Evolutionary conservation across 2,329 filamentous ascomycete species (phyloP).

Genomic region (Aspergillus pseudoterreus): DNA sequence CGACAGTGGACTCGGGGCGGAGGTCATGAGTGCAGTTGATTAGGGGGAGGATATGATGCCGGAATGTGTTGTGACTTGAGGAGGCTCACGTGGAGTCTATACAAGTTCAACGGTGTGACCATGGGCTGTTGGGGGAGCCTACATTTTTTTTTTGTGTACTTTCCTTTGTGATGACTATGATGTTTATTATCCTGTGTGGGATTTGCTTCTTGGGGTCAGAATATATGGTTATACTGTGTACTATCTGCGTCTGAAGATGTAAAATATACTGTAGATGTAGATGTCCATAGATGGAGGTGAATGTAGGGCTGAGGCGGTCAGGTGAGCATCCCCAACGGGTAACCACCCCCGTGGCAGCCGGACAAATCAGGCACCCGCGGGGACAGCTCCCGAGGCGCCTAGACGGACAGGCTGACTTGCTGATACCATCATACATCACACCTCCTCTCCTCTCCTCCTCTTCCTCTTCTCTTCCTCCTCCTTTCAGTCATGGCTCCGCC

Average conservation of each 20-base stretch:
- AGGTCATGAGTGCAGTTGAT: slow-evolving; percentile 21
- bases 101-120: neutral
- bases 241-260: neutral
- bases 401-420: neutral
- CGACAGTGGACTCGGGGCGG: slow-evolving; percentile 29
- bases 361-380: slow-evolving; percentile 14
- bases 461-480: slow-evolving; percentile 8
- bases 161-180: slow-evolving; percentile 17
- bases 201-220: neutral
- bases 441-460: slow-evolving; percentile 7
- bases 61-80: neutral
- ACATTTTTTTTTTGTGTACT: slow-evolving; percentile 18
- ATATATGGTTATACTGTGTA: neutral
- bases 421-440: slow-evolving; percentile 1
- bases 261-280: too few relatives aligned
- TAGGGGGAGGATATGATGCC: neutral
- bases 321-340: slow-evolving; percentile 13
- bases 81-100: slow-evolving; percentile 1
- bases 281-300: neutral
- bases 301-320: slow-evolving; percentile 1
- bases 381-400: slow-evolving; percentile 13
- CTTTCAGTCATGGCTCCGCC: neutral
- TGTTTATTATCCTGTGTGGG: neutral
- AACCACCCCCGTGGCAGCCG: slow-evolving; percentile 8
- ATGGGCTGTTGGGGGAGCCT: neutral